Base-by-base conservation (phyloP, 2,329 filamentous ascomycete genomes). In the Orbilia javanica region DNA sequence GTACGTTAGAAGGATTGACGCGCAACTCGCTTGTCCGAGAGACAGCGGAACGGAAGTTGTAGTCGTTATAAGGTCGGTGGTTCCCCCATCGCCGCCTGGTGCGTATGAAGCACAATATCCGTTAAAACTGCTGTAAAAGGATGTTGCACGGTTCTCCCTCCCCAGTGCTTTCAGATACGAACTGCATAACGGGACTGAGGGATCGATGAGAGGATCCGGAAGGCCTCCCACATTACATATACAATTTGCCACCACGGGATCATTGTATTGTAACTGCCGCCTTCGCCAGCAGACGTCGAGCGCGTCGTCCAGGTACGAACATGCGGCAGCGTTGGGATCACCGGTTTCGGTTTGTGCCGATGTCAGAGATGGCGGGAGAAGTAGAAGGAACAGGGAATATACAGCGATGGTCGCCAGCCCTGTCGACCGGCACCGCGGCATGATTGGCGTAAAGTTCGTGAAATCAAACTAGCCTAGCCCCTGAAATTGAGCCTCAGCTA, bases 71-170 rank as follows among this genome's bases (percentile, higher is more conserved):
- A 63, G n/a, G 29, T 44, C n/a, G 11, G 29, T 39, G n/a, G 65
- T 13, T 11, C 25, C 22, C 15, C 42, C 64, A 15, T 34, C 57
- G 6, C 31, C 29, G 4, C 29, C 48, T n/a, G 44, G 55, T 29
- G 31, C 66, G 27, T 71, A 77, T 6, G 73, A 77, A 25, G 73
- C 48, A 25, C 73, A 77, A 39, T 77, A 77, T 15, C 67, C 73
- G 29, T 67, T 53, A 22, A 77, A 77, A 15, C 73, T 77, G 62
- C 66, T 71, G 36, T 67, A 77, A 25, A 65, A 71, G 15, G 66
- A 48, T 18, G 48, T 71, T 4, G 46, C 52, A 13, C 39, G 27
- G 60, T 11, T 20, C 20, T 62, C 50, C 3, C 39, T 48, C n/a
- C 73, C 44, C 20, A 44, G 27, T 5, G 29, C 36, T 11, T 55